Base-by-base conservation (phyloP, 164 flowering plant species). In the Aristolochia contorta region DNA sequence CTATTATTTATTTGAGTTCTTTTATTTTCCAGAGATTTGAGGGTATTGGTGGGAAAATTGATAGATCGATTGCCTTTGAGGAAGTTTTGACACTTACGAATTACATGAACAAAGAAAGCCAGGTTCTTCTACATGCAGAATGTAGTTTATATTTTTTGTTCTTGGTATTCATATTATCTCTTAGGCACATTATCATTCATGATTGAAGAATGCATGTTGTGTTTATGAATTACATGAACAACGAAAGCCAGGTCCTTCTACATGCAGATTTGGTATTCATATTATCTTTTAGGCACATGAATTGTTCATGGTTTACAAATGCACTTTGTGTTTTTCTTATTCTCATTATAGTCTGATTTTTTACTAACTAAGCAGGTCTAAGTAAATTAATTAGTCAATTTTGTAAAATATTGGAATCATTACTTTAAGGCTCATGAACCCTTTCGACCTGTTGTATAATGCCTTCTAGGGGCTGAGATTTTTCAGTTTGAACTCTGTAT, bases 31-130 rank as follows among this genome's bases (percentile, higher is more conserved):
- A 94, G 99, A 88, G 99, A 73, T 94, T 94, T 76, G 99, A 84
- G 68, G 90, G 96, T 41, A 70, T 85, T 12, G 77, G 62, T 71
- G 91, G 97, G 66, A 94, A 94, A 74, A 84, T 89, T 72, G 96
- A 94, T 63, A 84, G 84, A 61, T 62, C 70, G 33, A 82, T 94
- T 75, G 72, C 88, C 41, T 91, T 91, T 71, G 93, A 84, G 62
- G 99, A 94, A 63, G 74, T 74, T 79, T 73, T 94, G 75, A 78
- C 76, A 60, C 96, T 91, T 55, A 86, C 97, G 25, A 79, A 78
- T 62, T 80, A 79, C 82, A 87, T 94, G 91, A 77, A 83, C 84
- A 86, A 84, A 74, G 75, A 71, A 65, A 84, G 84, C 75, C 82
- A 87, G 95, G 99, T 91, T 54, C 19, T 69, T 58, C 15, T 21